These are phyloP conservation scores for Triticum dicoccoides DNA, from an alignment of 176 grass and related monocot genomes.

Conservation along the genomic window DNA sequence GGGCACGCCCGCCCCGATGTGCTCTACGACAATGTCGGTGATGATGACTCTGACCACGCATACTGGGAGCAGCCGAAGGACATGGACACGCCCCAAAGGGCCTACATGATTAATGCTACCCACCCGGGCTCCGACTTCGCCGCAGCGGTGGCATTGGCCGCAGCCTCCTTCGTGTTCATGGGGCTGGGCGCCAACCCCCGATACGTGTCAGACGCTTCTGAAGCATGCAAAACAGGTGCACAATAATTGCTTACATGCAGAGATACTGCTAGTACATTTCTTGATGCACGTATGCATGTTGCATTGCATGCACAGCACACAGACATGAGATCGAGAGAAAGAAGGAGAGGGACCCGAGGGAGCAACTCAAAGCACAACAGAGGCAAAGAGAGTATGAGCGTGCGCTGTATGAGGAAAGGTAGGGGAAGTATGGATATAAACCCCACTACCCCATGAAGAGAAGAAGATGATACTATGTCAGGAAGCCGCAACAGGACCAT, in stretches of 20 bases:
- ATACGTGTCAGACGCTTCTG: slow-evolving; percentile 39
- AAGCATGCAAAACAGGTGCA: slow-evolving; percentile 48
- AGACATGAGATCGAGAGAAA: too few relatives aligned
- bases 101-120: slow-evolving; percentile 32
- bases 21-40: slow-evolving; percentile 75
- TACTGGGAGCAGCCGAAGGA: slow-evolving; percentile 87
- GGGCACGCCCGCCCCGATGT: slow-evolving; percentile 38
- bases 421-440: too few relatives aligned
- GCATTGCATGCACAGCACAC: too few relatives aligned
- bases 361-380: too few relatives aligned
- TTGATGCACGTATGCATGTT: too few relatives aligned
- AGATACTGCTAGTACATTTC: not conserved
- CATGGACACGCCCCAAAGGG: slow-evolving; percentile 63
- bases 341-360: too few relatives aligned
- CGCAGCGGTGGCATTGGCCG: slow-evolving; percentile 52
- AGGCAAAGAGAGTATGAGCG: too few relatives aligned
- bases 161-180: slow-evolving; percentile 44
- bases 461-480: too few relatives aligned
- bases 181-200: not conserved
- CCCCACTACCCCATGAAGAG: too few relatives aligned
- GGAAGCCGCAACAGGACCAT: too few relatives aligned
- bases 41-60: slow-evolving; percentile 65
- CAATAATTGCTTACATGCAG: not conserved
- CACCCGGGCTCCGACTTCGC: slow-evolving; percentile 63
- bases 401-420: too few relatives aligned